A percentile compares a stretch with the other conserved stretches of the same genome.
Evolutionary conservation across 768 basidiomycete genomes (phyloP).

Genomic region (Xerocomellus amylosporus): DNA sequence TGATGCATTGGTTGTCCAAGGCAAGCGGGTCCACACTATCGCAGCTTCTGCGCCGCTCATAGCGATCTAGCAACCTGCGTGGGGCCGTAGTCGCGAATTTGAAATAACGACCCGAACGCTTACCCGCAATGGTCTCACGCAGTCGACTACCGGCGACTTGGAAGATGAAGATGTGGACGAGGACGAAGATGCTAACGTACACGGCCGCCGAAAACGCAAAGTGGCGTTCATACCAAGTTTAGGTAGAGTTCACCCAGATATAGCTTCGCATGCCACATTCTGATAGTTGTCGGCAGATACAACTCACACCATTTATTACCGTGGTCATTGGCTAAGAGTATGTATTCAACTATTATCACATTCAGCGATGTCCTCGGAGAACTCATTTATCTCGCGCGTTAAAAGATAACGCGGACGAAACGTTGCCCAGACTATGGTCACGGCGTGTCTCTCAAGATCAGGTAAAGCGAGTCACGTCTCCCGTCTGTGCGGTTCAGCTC

Average conservation of each 20-base stretch:
- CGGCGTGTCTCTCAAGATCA: constrained; percentile 74
- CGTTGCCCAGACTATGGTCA: constrained; percentile 75
- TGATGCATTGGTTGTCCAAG: constrained; percentile 90
- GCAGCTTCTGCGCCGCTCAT: constrained; percentile 16
- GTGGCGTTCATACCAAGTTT: constrained; percentile 86
- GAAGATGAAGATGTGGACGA: constrained; percentile 76
- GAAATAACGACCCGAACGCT: constrained; percentile 82
- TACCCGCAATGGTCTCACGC: constrained; percentile 60
- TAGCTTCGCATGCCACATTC: constrained; percentile 9
- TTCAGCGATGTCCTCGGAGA: constrained; percentile 17
- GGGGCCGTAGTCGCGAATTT: constrained; percentile 85
- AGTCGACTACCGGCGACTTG: constrained; percentile 70
- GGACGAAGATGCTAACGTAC: constrained; percentile 53
- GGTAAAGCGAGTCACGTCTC: constrained; percentile 41
- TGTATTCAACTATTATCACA: constrained; percentile 23
- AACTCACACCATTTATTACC: constrained; percentile 87
- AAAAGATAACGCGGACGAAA: constrained; percentile 76
- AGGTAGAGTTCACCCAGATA: constrained; percentile 44
- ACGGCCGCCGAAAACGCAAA: constrained; percentile 71
- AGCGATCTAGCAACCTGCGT: constrained; percentile 73
- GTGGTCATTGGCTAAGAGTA: constrained; percentile 84
- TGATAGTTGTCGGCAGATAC: constrained; percentile 52
- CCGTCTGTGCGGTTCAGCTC: constrained; percentile 14
- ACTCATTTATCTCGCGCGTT: constrained; percentile 15
- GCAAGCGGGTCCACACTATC: constrained; percentile 33